Evolutionary conservation across 2,329 filamentous ascomycete genomes (phyloP).

Genomic region (Didymosphaeria variabile): DNA sequence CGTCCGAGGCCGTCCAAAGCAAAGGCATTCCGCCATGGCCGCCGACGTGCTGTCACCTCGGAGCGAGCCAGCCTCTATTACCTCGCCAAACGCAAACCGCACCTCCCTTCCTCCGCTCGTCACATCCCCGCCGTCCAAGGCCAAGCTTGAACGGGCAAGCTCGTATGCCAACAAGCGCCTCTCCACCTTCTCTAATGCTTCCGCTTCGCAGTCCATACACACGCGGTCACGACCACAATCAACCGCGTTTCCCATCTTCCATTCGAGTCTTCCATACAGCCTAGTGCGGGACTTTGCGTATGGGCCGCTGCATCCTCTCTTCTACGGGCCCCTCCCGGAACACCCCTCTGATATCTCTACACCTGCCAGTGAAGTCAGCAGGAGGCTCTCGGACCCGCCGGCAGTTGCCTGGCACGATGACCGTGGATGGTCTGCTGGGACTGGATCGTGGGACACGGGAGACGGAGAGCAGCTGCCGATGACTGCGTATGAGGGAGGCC

Average conservation of each 20-base stretch:
- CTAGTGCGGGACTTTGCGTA: conserved; percentile 97
- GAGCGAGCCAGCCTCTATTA: conserved; percentile 40
- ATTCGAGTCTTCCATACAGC: conserved; percentile 87
- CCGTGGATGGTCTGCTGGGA: conserved; percentile 62
- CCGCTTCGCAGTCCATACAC: conserved; percentile 57
- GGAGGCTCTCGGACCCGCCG: conserved; percentile 83
- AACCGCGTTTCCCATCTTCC: conserved; percentile 82
- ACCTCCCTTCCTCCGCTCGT: conserved; percentile 60
- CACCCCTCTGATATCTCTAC: conserved; percentile 84
- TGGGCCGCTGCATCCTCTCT: conserved; percentile 79
- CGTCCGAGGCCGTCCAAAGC: conserved; percentile 30
- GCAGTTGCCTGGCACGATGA: conserved; percentile 75
- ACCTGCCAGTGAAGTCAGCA: conserved; percentile 77
- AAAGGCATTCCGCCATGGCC: conserved; percentile 43
- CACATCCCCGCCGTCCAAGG: conserved; percentile 58
- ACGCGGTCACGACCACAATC: conserved; percentile 78
- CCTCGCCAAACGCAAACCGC: conserved; percentile 48
- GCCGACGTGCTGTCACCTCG: conserved; percentile 49
- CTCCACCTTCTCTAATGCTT: conserved; percentile 82
- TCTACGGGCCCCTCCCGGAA: conserved; percentile 90
- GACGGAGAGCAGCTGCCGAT: conserved; percentile 76
- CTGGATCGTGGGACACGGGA: conserved; percentile 56
- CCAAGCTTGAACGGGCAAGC: conserved; percentile 68
- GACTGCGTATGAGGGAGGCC: conserved; percentile 80
- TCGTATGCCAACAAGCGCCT: conserved; percentile 82